phyloP scores from a whole-genome alignment of 106 monocot genomes.

The Ottelia alismoides region DNA sequence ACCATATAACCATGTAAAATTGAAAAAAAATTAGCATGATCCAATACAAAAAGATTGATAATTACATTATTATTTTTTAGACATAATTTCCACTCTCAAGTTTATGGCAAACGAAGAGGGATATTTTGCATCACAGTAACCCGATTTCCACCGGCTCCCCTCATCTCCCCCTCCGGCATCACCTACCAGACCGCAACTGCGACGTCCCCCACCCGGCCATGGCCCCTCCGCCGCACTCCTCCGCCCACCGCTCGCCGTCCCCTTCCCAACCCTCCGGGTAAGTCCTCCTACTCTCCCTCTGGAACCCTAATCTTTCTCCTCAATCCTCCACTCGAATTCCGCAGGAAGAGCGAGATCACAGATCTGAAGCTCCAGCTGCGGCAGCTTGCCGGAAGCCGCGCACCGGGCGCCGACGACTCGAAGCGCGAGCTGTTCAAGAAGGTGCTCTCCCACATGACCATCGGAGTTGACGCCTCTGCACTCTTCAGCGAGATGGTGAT shows the following conservation, averaged over 20 bases:
- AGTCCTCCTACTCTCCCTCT: background rate
- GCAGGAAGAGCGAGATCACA: slow-evolving; percentile 87
- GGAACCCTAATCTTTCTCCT: background rate
- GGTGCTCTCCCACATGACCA: slow-evolving; percentile 97
- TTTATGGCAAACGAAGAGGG: too few species aligned
- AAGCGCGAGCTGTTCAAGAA: slow-evolving; percentile 93
- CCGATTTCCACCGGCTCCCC: background rate
- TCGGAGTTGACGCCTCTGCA: slow-evolving; percentile 90
- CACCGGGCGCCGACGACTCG: slow-evolving; percentile 70
- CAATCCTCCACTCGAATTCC: background rate
- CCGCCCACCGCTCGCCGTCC: slow-evolving; percentile 24
- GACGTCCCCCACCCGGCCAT: slow-evolving; percentile 21
- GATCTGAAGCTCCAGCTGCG: slow-evolving; percentile 98
- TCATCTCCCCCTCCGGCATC: too few species aligned
- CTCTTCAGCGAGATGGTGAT: slow-evolving; percentile 99
- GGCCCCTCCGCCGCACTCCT: slow-evolving; percentile 50
- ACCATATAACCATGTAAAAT: too few species aligned
- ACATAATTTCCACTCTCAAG: too few species aligned
- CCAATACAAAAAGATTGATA: too few species aligned
- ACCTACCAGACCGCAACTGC: background rate
- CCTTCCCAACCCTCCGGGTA: slow-evolving; percentile 90
- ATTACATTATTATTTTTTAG: too few species aligned
- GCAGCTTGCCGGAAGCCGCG: slow-evolving; percentile 79
- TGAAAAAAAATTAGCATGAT: too few species aligned
- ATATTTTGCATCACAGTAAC: too few species aligned